phyloP scores from a whole-genome alignment of 345 rosid genomes.

The Gossypium rotundifolium region DNA sequence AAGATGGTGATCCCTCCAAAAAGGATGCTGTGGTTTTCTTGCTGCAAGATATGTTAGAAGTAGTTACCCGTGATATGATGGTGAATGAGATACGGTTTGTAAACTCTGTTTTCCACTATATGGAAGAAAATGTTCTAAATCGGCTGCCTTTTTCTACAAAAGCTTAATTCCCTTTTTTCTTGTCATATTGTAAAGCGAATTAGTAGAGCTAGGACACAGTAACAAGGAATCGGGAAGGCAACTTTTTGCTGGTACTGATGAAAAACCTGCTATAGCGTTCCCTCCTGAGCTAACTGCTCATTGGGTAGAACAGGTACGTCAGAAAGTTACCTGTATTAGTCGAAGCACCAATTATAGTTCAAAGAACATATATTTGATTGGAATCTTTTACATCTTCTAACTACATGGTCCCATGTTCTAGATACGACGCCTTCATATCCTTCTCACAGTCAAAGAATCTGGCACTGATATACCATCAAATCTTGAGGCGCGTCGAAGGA shows the following conservation, averaged over 20 bases:
- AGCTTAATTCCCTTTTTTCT: not conserved
- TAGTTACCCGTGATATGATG: constrained; percentile 89
- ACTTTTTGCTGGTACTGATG: constrained; percentile 86
- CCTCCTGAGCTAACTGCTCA: constrained; percentile 74
- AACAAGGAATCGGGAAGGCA: constrained; percentile 93
- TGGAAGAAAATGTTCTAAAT: not conserved
- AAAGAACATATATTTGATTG: not conserved
- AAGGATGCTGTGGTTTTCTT: constrained; percentile 68
- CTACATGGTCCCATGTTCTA: constrained; percentile 22
- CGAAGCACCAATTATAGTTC: constrained; percentile 7
- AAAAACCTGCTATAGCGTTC: constrained; percentile 77
- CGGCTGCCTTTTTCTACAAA: not conserved
- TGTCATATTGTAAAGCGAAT: constrained; percentile 47
- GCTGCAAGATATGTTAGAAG: constrained; percentile 96
- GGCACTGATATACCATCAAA: constrained; percentile 83
- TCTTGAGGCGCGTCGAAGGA: constrained; percentile 97
- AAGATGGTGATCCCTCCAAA: constrained; percentile 77
- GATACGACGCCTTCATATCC: constrained; percentile 91
- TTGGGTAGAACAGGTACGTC: constrained; percentile 88
- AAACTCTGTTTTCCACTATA: constrained; percentile 14
- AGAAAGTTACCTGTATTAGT: not conserved
- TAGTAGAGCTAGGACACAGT: constrained; percentile 76
- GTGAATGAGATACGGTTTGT: constrained; percentile 87
- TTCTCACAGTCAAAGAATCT: constrained; percentile 86
- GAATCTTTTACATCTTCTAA: not conserved